Percentiles rank a stretch among this genome's conserved stretches.
Conservation (phyloP, 73 alveolate species). For the Stentor roeselii region DNA sequence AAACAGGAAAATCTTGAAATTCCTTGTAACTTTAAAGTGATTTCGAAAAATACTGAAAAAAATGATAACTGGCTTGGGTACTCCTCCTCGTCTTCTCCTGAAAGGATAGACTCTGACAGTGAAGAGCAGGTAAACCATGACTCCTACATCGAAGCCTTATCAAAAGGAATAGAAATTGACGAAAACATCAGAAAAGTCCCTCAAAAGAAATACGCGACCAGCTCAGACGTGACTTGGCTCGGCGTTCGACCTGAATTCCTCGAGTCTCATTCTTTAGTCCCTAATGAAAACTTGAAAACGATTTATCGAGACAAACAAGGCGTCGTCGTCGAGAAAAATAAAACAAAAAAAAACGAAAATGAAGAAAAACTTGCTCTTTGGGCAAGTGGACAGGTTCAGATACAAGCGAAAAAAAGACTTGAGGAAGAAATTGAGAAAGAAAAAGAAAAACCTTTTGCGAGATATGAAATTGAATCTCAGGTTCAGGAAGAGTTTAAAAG, state of each 20-base stretch:
- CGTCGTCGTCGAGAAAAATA: background rate
- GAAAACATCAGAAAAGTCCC: background rate
- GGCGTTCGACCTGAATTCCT: background rate
- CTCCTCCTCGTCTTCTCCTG: background rate
- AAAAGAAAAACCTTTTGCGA: constrained; percentile 40
- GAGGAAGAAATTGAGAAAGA: constrained; percentile 24
- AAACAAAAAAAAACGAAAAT: constrained; percentile 40
- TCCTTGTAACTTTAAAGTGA: background rate
- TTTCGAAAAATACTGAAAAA: background rate
- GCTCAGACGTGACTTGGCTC: background rate
- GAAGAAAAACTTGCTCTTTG: constrained; percentile 44
- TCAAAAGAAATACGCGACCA: background rate
- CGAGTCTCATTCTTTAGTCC: background rate
- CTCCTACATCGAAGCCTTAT: background rate
- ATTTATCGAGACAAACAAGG: constrained; percentile 3
- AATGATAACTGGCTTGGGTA: constrained; percentile 7
- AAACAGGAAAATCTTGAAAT: background rate
- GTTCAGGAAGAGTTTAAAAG: constrained; percentile 41
- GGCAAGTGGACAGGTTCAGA: constrained; percentile 49
- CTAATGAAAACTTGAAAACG: background rate
- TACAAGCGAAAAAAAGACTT: constrained; percentile 26
- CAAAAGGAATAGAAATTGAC: background rate
- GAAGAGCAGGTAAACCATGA: background rate
- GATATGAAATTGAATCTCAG: constrained; percentile 40
- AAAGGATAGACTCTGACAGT: constrained; percentile 10